Evolutionary conservation across 768 basidiomycete species (phyloP).

Genomic region (Gautieria morchelliformis): DNA sequence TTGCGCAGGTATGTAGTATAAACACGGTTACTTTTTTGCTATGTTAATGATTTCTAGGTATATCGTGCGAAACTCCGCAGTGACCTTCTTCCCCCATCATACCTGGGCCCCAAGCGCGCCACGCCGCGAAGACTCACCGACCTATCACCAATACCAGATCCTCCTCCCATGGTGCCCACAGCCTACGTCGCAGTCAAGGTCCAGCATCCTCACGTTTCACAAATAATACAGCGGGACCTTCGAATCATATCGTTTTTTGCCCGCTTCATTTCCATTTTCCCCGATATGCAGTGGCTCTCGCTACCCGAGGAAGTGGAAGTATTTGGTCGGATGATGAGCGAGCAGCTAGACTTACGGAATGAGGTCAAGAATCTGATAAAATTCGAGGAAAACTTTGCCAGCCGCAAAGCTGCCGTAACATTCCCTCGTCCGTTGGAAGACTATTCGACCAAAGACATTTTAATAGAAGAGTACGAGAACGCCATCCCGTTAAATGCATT

Average conservation of each 20-base stretch:
- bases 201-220: constrained; percentile 77
- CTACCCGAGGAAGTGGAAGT: constrained; percentile 91
- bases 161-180: constrained; percentile 66
- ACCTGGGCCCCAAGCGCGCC: constrained; percentile 64
- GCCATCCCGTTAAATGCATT: constrained; percentile 85
- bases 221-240: constrained; percentile 82
- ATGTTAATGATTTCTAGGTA: constrained; percentile 38
- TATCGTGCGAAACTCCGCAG: constrained; percentile 81
- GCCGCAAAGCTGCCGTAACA: constrained; percentile 69
- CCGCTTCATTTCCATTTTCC: constrained; percentile 60
- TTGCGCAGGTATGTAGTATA: constrained; percentile 60
- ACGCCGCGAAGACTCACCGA: constrained; percentile 36
- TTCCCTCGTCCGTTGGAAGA: constrained; percentile 82
- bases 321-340: constrained; percentile 94
- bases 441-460: constrained; percentile 72
- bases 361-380: constrained; percentile 80
- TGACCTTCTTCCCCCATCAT: constrained; percentile 78
- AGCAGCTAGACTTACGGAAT: constrained; percentile 82
- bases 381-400: constrained; percentile 82
- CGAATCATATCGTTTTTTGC: constrained; percentile 95
- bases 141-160: constrained; percentile 47
- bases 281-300: constrained; percentile 95
- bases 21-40: background rate
- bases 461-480: constrained; percentile 91
- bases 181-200: constrained; percentile 93